Conservation (phyloP, 371 early-diverging fungal species). For the Conidiobolus incongruus region DNA sequence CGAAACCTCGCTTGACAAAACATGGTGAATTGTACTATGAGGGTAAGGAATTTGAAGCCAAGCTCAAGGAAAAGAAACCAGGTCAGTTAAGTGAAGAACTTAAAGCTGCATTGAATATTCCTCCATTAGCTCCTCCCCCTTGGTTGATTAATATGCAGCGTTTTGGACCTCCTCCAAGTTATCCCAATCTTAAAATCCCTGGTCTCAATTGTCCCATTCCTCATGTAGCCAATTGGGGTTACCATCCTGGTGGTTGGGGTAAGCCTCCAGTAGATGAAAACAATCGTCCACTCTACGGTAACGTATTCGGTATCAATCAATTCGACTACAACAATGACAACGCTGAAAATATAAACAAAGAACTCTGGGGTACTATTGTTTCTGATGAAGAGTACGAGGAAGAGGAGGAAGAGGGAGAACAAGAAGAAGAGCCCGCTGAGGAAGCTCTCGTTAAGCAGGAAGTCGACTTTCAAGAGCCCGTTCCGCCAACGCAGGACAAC, state of each 20-base stretch:
- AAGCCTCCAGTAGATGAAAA: slow-evolving; percentile 90
- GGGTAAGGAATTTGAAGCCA: slow-evolving; percentile 89
- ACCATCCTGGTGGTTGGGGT: slow-evolving; percentile 96
- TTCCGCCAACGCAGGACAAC: slow-evolving; percentile 12
- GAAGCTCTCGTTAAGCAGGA: slow-evolving; percentile 37
- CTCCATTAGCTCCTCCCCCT: slow-evolving; percentile 87
- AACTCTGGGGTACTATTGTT: slow-evolving; percentile 53
- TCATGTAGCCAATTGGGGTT: slow-evolving; percentile 95
- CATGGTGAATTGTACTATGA: slow-evolving; percentile 93
- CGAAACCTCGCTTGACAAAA: slow-evolving; percentile 54
- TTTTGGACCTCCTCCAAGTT: slow-evolving; percentile 91
- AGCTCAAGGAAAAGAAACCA: slow-evolving; percentile 68
- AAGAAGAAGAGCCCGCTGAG: slow-evolving; percentile 37
- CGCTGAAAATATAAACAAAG: slow-evolving; percentile 42
- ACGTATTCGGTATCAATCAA: slow-evolving; percentile 67
- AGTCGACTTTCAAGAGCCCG: slow-evolving; percentile 12
- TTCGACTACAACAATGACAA: slow-evolving; percentile 9
- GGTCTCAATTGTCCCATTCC: slow-evolving; percentile 97
- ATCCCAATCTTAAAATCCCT: slow-evolving; percentile 80
- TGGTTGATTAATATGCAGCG: slow-evolving; percentile 98
- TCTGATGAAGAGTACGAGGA: slow-evolving; percentile 12
- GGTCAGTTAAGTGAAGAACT: slow-evolving; percentile 76
- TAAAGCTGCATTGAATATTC: slow-evolving; percentile 70
- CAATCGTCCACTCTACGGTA: slow-evolving; percentile 86
- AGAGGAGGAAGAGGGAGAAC: slow-evolving; percentile 22